These are phyloP conservation scores for Dactylis glomerata DNA, from an alignment of 176 grass and related monocot species.

Conservation along the genomic window DNA sequence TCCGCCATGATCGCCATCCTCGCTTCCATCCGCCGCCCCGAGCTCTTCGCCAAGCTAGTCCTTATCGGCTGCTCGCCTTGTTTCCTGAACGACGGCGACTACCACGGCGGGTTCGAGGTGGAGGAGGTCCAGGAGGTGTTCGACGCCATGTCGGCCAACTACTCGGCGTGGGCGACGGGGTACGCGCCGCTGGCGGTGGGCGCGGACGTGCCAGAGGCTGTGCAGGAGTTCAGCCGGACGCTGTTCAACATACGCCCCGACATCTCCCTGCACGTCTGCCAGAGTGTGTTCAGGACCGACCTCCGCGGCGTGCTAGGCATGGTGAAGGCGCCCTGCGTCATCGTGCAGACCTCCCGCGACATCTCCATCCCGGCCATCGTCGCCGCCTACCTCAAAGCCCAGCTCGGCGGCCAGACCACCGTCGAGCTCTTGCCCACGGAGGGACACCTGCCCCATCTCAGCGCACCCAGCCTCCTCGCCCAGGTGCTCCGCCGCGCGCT, in stretches of 20 bases:
- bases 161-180: slow-evolving; percentile 82
- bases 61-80: slow-evolving; percentile 76
- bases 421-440: slow-evolving; percentile 74
- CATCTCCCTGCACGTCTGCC: slow-evolving; percentile 86
- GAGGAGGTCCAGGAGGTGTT: slow-evolving; percentile 76
- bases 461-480: slow-evolving; percentile 69
- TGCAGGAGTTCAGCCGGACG: slow-evolving; percentile 87
- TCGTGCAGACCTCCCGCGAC: slow-evolving; percentile 88
- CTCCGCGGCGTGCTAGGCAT: slow-evolving; percentile 68
- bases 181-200: slow-evolving; percentile 92
- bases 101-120: slow-evolving; percentile 89
- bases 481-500: slow-evolving; percentile 72
- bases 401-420: slow-evolving; percentile 75
- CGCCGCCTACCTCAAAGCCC: slow-evolving; percentile 57
- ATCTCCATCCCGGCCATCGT: slow-evolving; percentile 84
- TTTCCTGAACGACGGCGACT: slow-evolving; percentile 83
- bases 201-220: slow-evolving; percentile 81
- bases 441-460: slow-evolving; percentile 94
- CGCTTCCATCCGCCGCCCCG: slow-evolving; percentile 77
- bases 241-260: slow-evolving; percentile 99
- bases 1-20: slow-evolving; percentile 98
- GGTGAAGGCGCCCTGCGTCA: slow-evolving; percentile 64
- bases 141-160: slow-evolving; percentile 84
- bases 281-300: slow-evolving; percentile 84
- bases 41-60: slow-evolving; percentile 85